phyloP scores from a whole-genome alignment of 2,329 filamentous ascomycete species.

The Colletotrichum paranaense region DNA sequence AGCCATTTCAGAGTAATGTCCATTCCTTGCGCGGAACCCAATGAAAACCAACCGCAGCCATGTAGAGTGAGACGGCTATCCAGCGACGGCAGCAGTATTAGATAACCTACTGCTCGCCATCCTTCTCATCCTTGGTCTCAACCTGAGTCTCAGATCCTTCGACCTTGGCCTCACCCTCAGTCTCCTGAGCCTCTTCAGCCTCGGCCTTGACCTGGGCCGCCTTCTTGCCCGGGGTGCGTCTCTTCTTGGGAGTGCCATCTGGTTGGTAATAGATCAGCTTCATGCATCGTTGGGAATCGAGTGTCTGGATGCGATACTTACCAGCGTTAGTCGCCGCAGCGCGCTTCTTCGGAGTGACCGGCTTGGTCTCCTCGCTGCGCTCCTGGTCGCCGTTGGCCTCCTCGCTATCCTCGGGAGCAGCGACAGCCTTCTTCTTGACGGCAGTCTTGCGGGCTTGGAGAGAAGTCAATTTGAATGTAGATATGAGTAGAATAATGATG shows the following conservation, averaged over 20 bases:
- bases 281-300: background rate
- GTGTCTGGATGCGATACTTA: background rate
- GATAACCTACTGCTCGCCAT: slow-evolving; percentile 48
- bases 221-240: slow-evolving; percentile 37
- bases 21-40: background rate
- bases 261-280: background rate
- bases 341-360: slow-evolving; percentile 17
- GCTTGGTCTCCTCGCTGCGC: background rate
- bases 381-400: slow-evolving; percentile 6
- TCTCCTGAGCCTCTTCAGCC: slow-evolving; percentile 21
- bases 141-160: background rate
- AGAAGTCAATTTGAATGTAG: background rate
- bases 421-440: slow-evolving; percentile 37
- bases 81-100: background rate
- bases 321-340: slow-evolving; percentile 3
- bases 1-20: background rate
- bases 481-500: background rate
- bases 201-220: slow-evolving; percentile 21
- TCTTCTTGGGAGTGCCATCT: slow-evolving; percentile 26
- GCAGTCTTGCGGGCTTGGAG: slow-evolving; percentile 37
- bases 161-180: slow-evolving; percentile 27
- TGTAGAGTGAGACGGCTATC: background rate
- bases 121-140: slow-evolving; percentile 44
- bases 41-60: background rate
- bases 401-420: background rate